phyloP scores from a whole-genome alignment of 768 basidiomycete genomes.

The Lyophyllum decastes region DNA sequence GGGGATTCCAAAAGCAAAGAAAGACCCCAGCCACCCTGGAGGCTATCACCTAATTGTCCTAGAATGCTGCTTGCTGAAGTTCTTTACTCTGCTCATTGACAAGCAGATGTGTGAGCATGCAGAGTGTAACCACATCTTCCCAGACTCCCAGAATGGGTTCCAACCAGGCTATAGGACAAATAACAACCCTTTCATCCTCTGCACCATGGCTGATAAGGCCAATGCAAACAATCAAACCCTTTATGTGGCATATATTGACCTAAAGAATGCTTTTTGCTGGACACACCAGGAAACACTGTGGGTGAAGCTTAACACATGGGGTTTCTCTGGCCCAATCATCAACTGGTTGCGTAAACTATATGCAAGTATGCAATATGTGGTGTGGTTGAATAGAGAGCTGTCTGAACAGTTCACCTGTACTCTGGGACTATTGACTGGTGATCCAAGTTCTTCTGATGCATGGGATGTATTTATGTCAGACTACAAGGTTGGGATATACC shows the following conservation, averaged over 20 bases:
- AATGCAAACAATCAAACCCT: too few species aligned
- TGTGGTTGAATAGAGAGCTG: background rate
- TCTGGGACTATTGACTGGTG: background rate
- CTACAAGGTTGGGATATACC: too few species aligned
- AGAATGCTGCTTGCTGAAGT: background rate
- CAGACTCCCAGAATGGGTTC: background rate
- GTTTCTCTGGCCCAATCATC: too few species aligned
- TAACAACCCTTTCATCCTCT: background rate
- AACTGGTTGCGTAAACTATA: background rate
- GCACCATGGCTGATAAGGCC: too few species aligned
- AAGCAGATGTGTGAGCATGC: background rate
- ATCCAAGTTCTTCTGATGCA: too few species aligned
- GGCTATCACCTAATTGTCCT: background rate
- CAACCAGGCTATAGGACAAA: background rate
- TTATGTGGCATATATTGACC: too few species aligned
- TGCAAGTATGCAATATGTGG: background rate
- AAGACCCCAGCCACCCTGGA: background rate
- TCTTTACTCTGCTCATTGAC: constrained; percentile 1
- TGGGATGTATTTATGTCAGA: too few species aligned
- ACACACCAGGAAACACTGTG: constrained; percentile 1
- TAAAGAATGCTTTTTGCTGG: background rate
- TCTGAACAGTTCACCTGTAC: background rate
- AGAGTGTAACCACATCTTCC: too few species aligned
- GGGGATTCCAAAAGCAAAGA: background rate
- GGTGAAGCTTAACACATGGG: background rate